Conservation (phyloP, 495 filamentous ascomycete species). For the Barbatosphaeria neglecta region DNA sequence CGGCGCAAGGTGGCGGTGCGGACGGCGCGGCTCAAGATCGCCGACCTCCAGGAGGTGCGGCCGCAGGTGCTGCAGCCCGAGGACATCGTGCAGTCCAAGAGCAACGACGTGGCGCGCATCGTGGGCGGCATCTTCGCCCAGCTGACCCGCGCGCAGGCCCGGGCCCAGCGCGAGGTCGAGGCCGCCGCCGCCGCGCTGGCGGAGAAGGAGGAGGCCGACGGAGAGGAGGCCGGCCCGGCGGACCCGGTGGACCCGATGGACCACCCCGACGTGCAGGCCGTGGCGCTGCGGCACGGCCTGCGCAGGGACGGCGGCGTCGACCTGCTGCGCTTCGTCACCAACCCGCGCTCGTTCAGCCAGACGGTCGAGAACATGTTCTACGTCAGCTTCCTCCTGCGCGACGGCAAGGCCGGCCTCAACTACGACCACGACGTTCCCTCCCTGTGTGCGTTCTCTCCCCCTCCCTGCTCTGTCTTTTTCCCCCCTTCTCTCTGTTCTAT, state of each 20-base stretch:
- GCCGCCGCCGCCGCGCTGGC: constrained; percentile 21
- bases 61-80: constrained; percentile 62
- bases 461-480: not conserved
- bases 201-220: constrained; percentile 24
- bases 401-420: constrained; percentile 59
- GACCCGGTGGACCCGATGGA: too few species aligned
- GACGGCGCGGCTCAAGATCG: constrained; percentile 47
- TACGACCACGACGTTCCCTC: constrained; percentile 56
- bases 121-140: constrained; percentile 52
- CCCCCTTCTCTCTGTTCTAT: too few species aligned
- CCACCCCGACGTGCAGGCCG: too few species aligned
- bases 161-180: constrained; percentile 30
- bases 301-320: constrained; percentile 53
- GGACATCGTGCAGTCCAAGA: constrained; percentile 62
- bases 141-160: constrained; percentile 24
- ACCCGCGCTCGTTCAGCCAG: constrained; percentile 84
- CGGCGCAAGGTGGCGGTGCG: constrained; percentile 55
- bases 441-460: constrained; percentile 49
- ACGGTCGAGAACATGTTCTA: constrained; percentile 97
- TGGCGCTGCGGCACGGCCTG: constrained; percentile 45
- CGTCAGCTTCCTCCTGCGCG: constrained; percentile 82
- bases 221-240: too few species aligned
- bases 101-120: constrained; percentile 57
- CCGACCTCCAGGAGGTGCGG: constrained; percentile 51
- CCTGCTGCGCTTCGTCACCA: constrained; percentile 74